These are phyloP conservation scores for Sphagnum magellanicum DNA, from an alignment of 228 moss, liverwort and hornwort species.

Conservation along the genomic window DNA sequence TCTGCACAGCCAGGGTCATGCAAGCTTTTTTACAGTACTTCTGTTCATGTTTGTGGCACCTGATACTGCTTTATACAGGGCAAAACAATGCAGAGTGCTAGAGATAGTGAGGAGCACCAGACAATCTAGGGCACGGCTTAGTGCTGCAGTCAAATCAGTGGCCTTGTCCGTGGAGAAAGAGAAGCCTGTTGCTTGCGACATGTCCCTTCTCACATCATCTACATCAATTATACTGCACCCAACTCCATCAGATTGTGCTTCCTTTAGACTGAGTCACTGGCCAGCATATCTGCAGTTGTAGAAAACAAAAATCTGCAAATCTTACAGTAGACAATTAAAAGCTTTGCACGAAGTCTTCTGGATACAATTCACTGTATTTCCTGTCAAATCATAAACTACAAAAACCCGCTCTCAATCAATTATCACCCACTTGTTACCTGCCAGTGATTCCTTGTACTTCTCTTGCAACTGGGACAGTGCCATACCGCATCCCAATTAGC, in stretches of 20 bases:
- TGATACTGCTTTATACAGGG: neutral
- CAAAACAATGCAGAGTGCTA: neutral
- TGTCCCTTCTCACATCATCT: conserved; percentile 23
- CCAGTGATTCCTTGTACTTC: conserved; percentile 31
- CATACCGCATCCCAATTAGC: conserved; percentile 64
- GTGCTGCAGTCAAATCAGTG: conserved; percentile 35
- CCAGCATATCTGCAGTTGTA: neutral
- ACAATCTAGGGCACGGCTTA: conserved; percentile 42
- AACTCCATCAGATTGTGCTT: neutral
- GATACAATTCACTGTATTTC: too few species aligned
- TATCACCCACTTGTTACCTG: conserved; percentile 11
- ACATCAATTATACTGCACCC: conserved; percentile 35
- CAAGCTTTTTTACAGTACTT: too few species aligned
- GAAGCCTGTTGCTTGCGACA: conserved; percentile 50
- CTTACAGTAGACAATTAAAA: too few species aligned
- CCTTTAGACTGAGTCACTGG: neutral
- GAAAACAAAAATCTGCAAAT: neutral
- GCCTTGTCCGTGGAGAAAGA: conserved; percentile 25
- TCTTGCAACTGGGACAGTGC: conserved; percentile 58
- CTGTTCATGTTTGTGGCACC: too few species aligned
- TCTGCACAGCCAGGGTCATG: neutral
- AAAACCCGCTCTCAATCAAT: too few species aligned
- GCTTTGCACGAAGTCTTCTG: too few species aligned
- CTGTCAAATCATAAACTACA: too few species aligned
- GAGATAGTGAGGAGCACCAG: conserved; percentile 14